A percentile compares a stretch with the other conserved stretches of the same genome.
Conservation (phyloP, 768 basidiomycete genomes). For the Inosperma sp. region DNA sequence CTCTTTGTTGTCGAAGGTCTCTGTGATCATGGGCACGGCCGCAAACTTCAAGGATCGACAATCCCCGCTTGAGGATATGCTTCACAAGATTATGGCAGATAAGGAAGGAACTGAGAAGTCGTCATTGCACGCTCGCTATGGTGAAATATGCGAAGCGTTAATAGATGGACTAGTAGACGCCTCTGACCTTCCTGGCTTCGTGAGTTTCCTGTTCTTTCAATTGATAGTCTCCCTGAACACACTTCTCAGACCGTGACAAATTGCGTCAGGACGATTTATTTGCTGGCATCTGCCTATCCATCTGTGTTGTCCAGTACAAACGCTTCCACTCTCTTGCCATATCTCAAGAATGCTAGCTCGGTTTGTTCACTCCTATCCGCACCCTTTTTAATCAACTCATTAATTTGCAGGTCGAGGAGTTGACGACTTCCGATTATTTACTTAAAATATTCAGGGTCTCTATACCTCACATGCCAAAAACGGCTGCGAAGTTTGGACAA, state of each 20-base stretch:
- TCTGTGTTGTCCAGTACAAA: constrained; percentile 77
- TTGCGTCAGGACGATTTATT: constrained; percentile 79
- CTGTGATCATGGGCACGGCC: constrained; percentile 82
- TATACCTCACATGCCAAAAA: constrained; percentile 87
- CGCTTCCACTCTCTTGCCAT: constrained; percentile 83
- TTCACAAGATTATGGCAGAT: constrained; percentile 76
- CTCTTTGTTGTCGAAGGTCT: constrained; percentile 58
- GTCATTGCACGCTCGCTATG: constrained; percentile 61
- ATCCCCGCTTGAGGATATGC: constrained; percentile 76
- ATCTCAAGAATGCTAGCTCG: constrained; percentile 76
- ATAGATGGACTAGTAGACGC: constrained; percentile 90
- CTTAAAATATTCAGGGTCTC: constrained; percentile 83
- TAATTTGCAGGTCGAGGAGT: constrained; percentile 65
- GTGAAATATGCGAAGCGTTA: constrained; percentile 76
- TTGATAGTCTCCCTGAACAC: constrained; percentile 4
- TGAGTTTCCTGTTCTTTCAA: constrained; percentile 30
- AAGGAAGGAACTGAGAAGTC: constrained; percentile 57
- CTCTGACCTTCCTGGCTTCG: constrained; percentile 71
- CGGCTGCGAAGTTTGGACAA: constrained; percentile 80
- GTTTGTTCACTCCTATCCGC: constrained; percentile 40
- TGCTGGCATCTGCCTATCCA: constrained; percentile 80
- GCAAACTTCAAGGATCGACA: constrained; percentile 79
- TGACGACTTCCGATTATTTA: constrained; percentile 78
- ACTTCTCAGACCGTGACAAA: constrained; percentile 65
- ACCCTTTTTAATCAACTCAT: not conserved